phyloP scores from a whole-genome alignment of 83 land plant genomes.

The Diphasiastrum complanatum region DNA sequence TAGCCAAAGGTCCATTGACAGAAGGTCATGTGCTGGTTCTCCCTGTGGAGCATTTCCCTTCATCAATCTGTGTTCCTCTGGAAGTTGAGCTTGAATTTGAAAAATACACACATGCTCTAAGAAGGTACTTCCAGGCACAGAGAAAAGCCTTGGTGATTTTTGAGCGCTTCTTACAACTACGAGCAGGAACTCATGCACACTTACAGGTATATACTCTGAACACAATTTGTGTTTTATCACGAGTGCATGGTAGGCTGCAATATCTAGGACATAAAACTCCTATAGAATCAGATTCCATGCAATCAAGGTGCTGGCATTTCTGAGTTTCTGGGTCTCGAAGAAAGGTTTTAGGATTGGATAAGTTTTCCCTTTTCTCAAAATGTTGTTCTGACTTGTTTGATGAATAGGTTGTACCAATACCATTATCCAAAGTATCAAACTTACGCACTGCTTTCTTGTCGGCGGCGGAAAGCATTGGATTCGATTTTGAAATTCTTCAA shows the following conservation, averaged over 20 bases:
- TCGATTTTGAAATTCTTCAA: constrained; percentile 44
- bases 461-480: constrained; percentile 71
- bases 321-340: no score
- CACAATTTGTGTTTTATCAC: neutral
- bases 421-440: constrained; percentile 53
- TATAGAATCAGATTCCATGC: no score
- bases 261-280: no score
- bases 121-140: constrained; percentile 42
- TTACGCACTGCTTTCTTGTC: constrained; percentile 44
- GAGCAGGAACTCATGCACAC: constrained; percentile 67
- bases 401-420: constrained; percentile 85
- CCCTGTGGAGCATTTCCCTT: constrained; percentile 84
- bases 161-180: constrained; percentile 56
- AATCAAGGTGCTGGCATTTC: no score
- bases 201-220: constrained; percentile 57
- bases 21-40: constrained; percentile 64
- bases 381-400: no score
- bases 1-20: constrained; percentile 90
- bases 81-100: constrained; percentile 52
- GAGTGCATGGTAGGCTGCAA: neutral
- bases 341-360: no score
- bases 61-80: constrained; percentile 41
- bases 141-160: constrained; percentile 58
- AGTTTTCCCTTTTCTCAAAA: no score
- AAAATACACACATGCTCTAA: constrained; percentile 48